Percentiles rank a stretch among this genome's conserved stretches.
Conservation (phyloP, 1,139 yeast genomes). For the Blastobotrys raffinosifermentans region DNA sequence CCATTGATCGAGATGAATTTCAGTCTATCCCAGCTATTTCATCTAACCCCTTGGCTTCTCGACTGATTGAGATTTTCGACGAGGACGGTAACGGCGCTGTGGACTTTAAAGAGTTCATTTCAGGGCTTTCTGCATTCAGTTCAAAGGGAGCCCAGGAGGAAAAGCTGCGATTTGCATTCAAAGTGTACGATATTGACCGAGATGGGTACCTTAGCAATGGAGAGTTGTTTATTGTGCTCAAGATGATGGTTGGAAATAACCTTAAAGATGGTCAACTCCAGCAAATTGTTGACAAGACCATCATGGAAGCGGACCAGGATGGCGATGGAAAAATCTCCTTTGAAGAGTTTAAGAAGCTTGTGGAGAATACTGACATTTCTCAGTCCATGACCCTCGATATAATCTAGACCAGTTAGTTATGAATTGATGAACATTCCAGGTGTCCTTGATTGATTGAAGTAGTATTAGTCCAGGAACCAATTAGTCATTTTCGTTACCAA, state of each 20-base stretch:
- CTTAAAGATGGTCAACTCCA: slow-evolving; percentile 83
- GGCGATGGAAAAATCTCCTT: slow-evolving; percentile 86
- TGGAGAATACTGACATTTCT: slow-evolving; percentile 36
- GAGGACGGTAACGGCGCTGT: slow-evolving; percentile 89
- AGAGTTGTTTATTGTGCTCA: slow-evolving; percentile 83
- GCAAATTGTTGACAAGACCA: slow-evolving; percentile 91
- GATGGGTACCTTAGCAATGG: slow-evolving; percentile 96
- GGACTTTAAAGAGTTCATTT: slow-evolving; percentile 91
- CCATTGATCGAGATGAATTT: slow-evolving; percentile 86
- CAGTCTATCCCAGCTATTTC: slow-evolving; percentile 89
- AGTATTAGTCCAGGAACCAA: too few species aligned
- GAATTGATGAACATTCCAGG: too few species aligned
- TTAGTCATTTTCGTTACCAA: too few species aligned
- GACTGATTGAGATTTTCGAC: slow-evolving; percentile 93
- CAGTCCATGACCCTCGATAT: slow-evolving; percentile 36
- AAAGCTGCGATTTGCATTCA: slow-evolving; percentile 83
- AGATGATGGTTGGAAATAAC: slow-evolving; percentile 96
- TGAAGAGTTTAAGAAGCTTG: slow-evolving; percentile 66
- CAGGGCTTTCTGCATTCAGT: slow-evolving; percentile 85
- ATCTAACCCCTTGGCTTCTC: slow-evolving; percentile 78
- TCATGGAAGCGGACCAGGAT: slow-evolving; percentile 88
- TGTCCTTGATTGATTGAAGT: too few species aligned
- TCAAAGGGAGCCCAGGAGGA: slow-evolving; percentile 82
- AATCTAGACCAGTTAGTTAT: slow-evolving; percentile 19
- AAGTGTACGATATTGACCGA: slow-evolving; percentile 89